These are phyloP conservation scores for Sclerotinia sclerotiorum DNA, from an alignment of 2,329 filamentous ascomycete species.

Conservation along the genomic window DNA sequence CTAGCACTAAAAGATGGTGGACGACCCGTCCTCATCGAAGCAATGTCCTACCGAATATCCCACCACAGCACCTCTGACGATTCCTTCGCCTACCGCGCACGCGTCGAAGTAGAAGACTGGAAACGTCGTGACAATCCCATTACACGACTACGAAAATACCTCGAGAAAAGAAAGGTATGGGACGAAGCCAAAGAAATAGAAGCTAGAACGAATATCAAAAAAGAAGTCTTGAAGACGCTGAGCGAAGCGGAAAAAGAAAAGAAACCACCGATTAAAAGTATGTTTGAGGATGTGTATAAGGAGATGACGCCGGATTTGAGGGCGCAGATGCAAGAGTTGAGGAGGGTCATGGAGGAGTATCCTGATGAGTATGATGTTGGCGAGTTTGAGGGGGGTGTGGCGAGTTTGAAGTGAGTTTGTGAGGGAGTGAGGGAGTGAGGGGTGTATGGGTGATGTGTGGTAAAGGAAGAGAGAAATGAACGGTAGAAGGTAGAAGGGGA, in stretches of 20 bases:
- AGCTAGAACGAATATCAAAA: slow-evolving; percentile 62
- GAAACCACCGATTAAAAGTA: slow-evolving; percentile 67
- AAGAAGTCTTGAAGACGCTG: slow-evolving; percentile 81
- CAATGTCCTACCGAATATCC: slow-evolving; percentile 96
- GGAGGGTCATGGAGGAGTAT: slow-evolving; percentile 76
- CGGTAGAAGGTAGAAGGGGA: too few relatives aligned
- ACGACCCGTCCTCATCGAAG: slow-evolving; percentile 80
- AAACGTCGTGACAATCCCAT: slow-evolving; percentile 88
- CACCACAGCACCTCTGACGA: slow-evolving; percentile 98
- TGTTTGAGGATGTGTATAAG: slow-evolving; percentile 91
- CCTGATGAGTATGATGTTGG: slow-evolving; percentile 87
- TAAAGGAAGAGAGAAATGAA: too few relatives aligned
- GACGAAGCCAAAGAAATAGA: slow-evolving; percentile 79
- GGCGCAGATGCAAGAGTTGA: slow-evolving; percentile 74
- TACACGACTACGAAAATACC: slow-evolving; percentile 81
- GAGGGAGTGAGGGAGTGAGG: too few relatives aligned
- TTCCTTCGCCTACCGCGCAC: slow-evolving; percentile 91
- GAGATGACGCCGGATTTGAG: slow-evolving; percentile 76
- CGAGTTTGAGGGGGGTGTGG: slow-evolving; percentile 69
- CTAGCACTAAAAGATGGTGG: slow-evolving; percentile 47
- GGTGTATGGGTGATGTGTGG: neutral
- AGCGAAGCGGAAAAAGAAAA: slow-evolving; percentile 78
- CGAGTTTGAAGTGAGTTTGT: slow-evolving; percentile 27
- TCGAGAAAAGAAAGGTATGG: slow-evolving; percentile 83
- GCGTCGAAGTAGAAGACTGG: slow-evolving; percentile 93